Conservation (phyloP, 1,284 basidiomycete species). For the Phellinidium pouzarii region DNA sequence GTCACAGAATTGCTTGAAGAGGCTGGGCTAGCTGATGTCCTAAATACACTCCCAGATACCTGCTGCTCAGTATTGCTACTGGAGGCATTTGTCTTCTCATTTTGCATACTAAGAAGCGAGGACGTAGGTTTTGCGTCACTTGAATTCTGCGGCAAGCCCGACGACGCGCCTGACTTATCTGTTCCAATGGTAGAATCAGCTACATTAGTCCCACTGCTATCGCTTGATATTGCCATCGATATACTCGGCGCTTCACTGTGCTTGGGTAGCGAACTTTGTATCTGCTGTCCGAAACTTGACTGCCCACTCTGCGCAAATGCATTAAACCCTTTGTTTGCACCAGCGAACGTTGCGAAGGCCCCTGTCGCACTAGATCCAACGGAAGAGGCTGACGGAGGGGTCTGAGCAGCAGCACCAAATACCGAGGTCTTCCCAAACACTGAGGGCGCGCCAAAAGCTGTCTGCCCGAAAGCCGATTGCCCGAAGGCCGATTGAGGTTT, state of each 20-base stretch:
- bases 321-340: constrained; percentile 25
- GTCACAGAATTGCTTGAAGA: background rate
- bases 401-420: constrained; percentile 22
- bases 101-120: background rate
- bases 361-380: background rate
- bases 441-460: constrained; percentile 15
- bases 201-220: background rate
- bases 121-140: constrained; percentile 3
- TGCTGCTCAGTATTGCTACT: background rate
- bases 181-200: background rate
- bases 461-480: constrained; percentile 27
- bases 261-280: constrained; percentile 13
- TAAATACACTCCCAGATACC: background rate
- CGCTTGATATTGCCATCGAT: constrained; percentile 9
- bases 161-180: constrained; percentile 1
- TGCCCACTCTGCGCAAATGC: constrained; percentile 28
- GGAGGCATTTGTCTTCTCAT: background rate
- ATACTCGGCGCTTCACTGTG: constrained; percentile 13
- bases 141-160: background rate
- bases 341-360: constrained; percentile 17
- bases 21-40: background rate
- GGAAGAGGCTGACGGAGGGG: constrained; percentile 13
- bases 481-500: constrained; percentile 30
- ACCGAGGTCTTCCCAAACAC: constrained; percentile 21
- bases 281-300: constrained; percentile 25